Conservation (phyloP, 2,329 filamentous ascomycete species). For the Drechslerella stenobrocha region DNA sequence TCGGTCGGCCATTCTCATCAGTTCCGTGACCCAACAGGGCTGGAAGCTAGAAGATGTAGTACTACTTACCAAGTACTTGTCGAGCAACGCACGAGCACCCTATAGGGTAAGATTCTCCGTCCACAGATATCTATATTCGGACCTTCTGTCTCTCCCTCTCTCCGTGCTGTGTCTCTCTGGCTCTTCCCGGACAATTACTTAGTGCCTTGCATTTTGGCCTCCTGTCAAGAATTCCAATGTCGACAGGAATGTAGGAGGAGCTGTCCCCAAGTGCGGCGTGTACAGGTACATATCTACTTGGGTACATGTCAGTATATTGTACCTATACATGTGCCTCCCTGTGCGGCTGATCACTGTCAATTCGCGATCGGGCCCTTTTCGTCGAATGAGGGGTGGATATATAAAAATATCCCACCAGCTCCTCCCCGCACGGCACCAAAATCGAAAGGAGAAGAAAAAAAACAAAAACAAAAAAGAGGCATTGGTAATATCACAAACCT, state of each 20-base stretch:
- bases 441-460: too few species aligned
- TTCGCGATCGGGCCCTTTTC: background rate
- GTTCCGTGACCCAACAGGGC: conserved; percentile 2
- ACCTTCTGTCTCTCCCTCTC: background rate
- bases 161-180: background rate
- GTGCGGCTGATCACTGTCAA: background rate
- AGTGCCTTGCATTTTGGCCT: background rate
- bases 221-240: background rate
- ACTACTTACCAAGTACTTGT: too few species aligned
- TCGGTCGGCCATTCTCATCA: too few species aligned
- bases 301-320: too few species aligned
- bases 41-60: too few species aligned
- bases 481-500: too few species aligned
- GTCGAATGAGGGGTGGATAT: background rate
- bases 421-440: too few species aligned
- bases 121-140: conserved; percentile 7
- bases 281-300: too few species aligned
- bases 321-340: too few species aligned
- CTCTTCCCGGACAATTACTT: background rate
- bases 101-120: too few species aligned
- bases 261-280: conserved; percentile 9
- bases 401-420: conserved; percentile 7
- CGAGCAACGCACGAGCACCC: too few species aligned
- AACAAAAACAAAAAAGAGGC: too few species aligned
- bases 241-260: background rate